phyloP scores from a whole-genome alignment of 208 protist genomes.

The Leishmania turanica region DNA sequence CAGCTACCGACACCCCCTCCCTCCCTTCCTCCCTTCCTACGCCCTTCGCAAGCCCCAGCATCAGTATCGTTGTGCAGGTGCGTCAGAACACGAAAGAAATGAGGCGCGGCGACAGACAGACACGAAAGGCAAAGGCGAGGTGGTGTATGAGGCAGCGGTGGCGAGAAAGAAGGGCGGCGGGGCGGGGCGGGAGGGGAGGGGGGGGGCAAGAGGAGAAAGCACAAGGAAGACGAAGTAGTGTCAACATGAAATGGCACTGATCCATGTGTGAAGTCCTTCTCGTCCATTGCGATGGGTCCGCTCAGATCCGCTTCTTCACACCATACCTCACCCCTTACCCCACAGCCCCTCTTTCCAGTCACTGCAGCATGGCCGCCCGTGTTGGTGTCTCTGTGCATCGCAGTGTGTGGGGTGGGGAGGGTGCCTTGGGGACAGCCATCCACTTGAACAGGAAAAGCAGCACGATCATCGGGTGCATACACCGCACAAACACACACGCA shows the following conservation, averaged over 20 bases:
- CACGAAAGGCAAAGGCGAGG: too few species aligned
- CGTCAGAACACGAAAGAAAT: not conserved
- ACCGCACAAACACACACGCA: not conserved
- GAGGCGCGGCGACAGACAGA: too few species aligned
- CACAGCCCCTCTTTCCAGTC: not conserved
- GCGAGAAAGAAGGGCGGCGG: not conserved
- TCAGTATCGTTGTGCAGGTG: not conserved
- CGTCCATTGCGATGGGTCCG: not conserved
- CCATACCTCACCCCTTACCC: not conserved
- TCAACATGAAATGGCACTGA: not conserved
- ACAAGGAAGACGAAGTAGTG: not conserved
- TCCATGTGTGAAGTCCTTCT: not conserved
- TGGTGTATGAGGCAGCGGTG: not conserved
- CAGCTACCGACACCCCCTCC: not conserved
- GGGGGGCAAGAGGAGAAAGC: not conserved
- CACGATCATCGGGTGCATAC: not conserved
- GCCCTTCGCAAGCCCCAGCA: not conserved
- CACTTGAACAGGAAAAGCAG: not conserved
- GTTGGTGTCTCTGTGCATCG: not conserved
- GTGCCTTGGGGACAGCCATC: not conserved
- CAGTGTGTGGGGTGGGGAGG: not conserved
- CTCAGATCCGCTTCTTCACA: not conserved
- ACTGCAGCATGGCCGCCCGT: not conserved
- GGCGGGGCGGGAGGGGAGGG: not conserved
- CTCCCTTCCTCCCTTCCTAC: not conserved